Conservation (phyloP, 148 eudicot genomes). For the Simmondsia chinensis region DNA sequence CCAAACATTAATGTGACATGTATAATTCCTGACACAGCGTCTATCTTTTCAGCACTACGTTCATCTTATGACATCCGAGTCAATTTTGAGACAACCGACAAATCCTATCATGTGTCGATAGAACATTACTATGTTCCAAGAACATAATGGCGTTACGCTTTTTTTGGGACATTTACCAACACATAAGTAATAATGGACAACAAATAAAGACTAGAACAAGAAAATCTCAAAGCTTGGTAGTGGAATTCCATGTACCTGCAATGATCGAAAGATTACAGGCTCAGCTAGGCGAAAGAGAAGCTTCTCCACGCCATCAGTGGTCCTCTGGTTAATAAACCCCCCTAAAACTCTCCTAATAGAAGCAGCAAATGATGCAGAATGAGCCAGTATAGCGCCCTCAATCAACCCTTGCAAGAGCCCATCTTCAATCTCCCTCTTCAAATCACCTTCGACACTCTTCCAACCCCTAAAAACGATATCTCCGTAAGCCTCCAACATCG, state of each 20-base stretch:
- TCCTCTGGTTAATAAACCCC: slow-evolving; percentile 60
- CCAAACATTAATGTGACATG: no score
- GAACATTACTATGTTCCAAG: no score
- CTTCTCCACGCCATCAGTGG: slow-evolving; percentile 76
- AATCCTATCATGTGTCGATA: no score
- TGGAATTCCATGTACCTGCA: slow-evolving; percentile 86
- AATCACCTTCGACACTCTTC: slow-evolving; percentile 54
- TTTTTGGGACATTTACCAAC: no score
- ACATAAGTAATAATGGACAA: no score
- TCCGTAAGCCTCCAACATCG: slow-evolving; percentile 74
- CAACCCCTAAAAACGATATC: slow-evolving; percentile 80
- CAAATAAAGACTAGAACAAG: no score
- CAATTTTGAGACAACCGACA: no score
- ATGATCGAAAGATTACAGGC: slow-evolving; percentile 77
- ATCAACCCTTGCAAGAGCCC: slow-evolving; percentile 69
- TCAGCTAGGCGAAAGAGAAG: slow-evolving; percentile 79
- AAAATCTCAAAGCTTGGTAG: no score
- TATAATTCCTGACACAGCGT: no score
- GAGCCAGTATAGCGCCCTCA: slow-evolving; percentile 62
- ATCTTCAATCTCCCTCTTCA: slow-evolving; percentile 63
- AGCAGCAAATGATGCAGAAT: slow-evolving; percentile 46
- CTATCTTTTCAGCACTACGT: no score
- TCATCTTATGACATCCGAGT: no score
- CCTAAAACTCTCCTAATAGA: slow-evolving; percentile 73
- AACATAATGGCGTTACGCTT: no score